Conservation (phyloP, 768 basidiomycete species). For the Pleurotus salmoneostramineus region DNA sequence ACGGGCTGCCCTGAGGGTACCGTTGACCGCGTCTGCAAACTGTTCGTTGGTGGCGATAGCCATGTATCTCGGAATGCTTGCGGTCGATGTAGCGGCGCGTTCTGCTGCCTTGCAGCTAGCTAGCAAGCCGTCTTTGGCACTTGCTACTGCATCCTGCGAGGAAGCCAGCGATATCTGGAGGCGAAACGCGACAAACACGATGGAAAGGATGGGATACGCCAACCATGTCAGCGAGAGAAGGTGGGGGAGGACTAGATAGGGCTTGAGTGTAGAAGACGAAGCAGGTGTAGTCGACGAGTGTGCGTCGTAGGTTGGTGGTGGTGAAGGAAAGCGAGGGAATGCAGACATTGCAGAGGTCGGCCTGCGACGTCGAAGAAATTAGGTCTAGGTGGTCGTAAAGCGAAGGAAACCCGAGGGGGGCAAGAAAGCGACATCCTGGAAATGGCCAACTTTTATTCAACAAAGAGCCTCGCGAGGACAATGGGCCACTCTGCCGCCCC, state of each 20-base stretch:
- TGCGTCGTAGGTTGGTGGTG: constrained; percentile 59
- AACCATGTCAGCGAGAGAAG: constrained; percentile 88
- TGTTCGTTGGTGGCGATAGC: constrained; percentile 81
- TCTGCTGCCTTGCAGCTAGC: constrained; percentile 86
- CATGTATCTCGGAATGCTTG: constrained; percentile 86
- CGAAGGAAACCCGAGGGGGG: constrained; percentile 6
- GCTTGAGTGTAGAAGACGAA: constrained; percentile 45
- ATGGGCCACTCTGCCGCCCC: too few species aligned
- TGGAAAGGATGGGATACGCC: constrained; percentile 85
- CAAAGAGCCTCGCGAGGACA: background rate
- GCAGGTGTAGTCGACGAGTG: constrained; percentile 25
- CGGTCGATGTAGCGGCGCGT: constrained; percentile 72
- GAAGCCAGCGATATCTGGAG: constrained; percentile 70
- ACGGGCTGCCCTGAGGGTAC: constrained; percentile 71
- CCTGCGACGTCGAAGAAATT: constrained; percentile 37
- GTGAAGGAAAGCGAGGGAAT: constrained; percentile 28
- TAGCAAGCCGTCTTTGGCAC: constrained; percentile 73
- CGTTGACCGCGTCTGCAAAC: constrained; percentile 76
- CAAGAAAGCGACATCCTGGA: constrained; percentile 10
- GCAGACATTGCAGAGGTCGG: constrained; percentile 30
- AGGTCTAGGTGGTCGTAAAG: constrained; percentile 10
- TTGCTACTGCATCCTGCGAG: constrained; percentile 61
- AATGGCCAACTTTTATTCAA: constrained; percentile 1
- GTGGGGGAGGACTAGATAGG: constrained; percentile 81
- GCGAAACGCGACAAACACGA: constrained; percentile 84